Percentiles rank a stretch among this genome's conserved stretches.
These are phyloP conservation scores for Trichoderma atroviride DNA, from an alignment of 2,329 filamentous ascomycete species.

Conservation along the genomic window DNA sequence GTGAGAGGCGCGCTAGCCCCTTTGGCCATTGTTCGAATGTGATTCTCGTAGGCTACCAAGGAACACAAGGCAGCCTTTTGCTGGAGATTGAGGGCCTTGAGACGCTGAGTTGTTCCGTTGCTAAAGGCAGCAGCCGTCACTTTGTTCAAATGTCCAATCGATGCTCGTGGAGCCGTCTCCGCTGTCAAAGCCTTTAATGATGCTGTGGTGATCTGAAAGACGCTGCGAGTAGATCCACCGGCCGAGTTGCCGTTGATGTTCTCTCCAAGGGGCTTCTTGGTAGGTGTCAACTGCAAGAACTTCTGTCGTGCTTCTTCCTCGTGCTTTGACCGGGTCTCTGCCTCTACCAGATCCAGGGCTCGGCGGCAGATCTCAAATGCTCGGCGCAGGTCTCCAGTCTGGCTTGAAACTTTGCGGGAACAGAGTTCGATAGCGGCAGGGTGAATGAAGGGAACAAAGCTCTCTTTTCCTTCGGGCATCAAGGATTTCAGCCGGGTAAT, in stretches of 20 bases:
- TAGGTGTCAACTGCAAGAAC: slow-evolving; percentile 64
- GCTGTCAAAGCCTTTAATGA: slow-evolving; percentile 67
- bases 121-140: slow-evolving; percentile 88
- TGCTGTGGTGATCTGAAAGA: slow-evolving; percentile 52
- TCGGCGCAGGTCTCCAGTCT: slow-evolving; percentile 91
- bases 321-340: slow-evolving; percentile 76
- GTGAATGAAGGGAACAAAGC: slow-evolving; percentile 84
- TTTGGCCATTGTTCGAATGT: slow-evolving; percentile 57
- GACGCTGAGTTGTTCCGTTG: slow-evolving; percentile 81
- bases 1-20: slow-evolving; percentile 48
- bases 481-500: slow-evolving; percentile 79
- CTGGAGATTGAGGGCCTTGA: slow-evolving; percentile 88
- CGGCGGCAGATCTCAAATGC: slow-evolving; percentile 92
- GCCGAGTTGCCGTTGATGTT: slow-evolving; percentile 68
- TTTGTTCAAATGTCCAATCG: slow-evolving; percentile 87
- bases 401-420: slow-evolving; percentile 89
- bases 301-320: slow-evolving; percentile 62
- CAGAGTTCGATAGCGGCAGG: slow-evolving; percentile 92
- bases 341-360: slow-evolving; percentile 85
- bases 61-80: slow-evolving; percentile 95
- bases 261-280: slow-evolving; percentile 77
- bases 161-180: slow-evolving; percentile 83
- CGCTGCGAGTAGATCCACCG: slow-evolving; percentile 44
- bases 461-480: slow-evolving; percentile 59
- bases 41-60: slow-evolving; percentile 82